These are phyloP conservation scores for Entomortierella chlamydospora DNA, from an alignment of 192 early-diverging fungal species.

Conservation along the genomic window DNA sequence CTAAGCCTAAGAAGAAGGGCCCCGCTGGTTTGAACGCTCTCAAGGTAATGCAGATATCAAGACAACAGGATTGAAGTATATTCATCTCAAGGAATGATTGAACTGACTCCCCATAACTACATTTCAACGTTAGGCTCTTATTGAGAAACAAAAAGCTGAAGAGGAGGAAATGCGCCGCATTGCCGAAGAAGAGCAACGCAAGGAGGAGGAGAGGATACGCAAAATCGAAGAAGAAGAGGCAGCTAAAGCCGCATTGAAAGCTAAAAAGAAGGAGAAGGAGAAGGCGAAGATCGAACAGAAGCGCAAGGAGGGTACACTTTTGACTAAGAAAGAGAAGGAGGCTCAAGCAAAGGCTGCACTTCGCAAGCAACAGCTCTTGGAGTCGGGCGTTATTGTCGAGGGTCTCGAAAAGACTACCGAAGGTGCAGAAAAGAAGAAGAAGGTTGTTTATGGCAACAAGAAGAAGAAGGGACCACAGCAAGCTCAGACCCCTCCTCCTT, in stretches of 20 bases:
- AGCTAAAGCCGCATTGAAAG: constrained; percentile 79
- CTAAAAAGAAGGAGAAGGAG: constrained; percentile 86
- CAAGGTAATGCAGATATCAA: constrained; percentile 38
- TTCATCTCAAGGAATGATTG: too few relatives aligned
- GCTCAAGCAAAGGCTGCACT: constrained; percentile 77
- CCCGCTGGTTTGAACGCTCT: constrained; percentile 65
- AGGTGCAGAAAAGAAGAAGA: constrained; percentile 69
- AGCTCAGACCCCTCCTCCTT: constrained; percentile 48
- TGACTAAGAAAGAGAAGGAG: constrained; percentile 93
- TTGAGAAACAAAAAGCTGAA: constrained; percentile 78
- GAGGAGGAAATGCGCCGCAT: constrained; percentile 81
- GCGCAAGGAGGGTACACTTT: constrained; percentile 90
- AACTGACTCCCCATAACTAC: not conserved
- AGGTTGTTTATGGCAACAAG: constrained; percentile 78
- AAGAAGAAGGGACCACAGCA: constrained; percentile 73
- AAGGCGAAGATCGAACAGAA: constrained; percentile 91
- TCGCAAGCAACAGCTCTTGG: constrained; percentile 81
- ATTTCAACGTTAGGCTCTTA: constrained; percentile 60
- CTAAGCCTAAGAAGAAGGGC: constrained; percentile 70
- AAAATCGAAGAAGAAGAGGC: constrained; percentile 84
- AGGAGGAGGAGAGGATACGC: constrained; percentile 77
- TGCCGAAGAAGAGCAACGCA: constrained; percentile 75
- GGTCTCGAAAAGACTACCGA: constrained; percentile 62
- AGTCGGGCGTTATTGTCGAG: constrained; percentile 82
- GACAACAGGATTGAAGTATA: too few relatives aligned